These are phyloP conservation scores for Poterioochromonas sp. DNA, from an alignment of 352 stramenopile species.

Conservation along the genomic window DNA sequence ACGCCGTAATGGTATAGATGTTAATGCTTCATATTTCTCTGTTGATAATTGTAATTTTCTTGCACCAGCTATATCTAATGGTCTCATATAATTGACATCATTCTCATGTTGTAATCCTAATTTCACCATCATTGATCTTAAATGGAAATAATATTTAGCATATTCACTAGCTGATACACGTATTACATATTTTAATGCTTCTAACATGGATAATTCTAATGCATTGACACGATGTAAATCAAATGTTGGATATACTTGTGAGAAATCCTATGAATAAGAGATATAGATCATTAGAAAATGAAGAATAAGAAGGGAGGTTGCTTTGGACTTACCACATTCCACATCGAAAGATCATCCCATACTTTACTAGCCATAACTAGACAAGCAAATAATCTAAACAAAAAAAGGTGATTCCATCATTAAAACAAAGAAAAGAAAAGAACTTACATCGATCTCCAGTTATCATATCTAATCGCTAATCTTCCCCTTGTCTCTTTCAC, in stretches of 20 bases:
- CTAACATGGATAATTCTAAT: conserved; percentile 18
- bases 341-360: conserved; percentile 39
- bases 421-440: too few relatives aligned
- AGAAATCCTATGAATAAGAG: conserved; percentile 15
- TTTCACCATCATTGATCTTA: conserved; percentile 71
- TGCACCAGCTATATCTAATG: conserved; percentile 53
- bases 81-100: conserved; percentile 47
- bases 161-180: conserved; percentile 29
- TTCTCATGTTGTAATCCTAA: conserved; percentile 58
- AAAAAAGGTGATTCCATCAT: too few relatives aligned
- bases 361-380: conserved; percentile 41
- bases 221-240: conserved; percentile 21
- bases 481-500: conserved; percentile 70
- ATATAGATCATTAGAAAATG: neutral
- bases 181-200: conserved; percentile 13
- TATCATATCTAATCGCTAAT: conserved; percentile 40
- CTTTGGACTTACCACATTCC: conserved; percentile 7
- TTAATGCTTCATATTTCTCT: conserved; percentile 43
- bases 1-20: neutral
- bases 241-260: conserved; percentile 44
- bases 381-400: conserved; percentile 37
- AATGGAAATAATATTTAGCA: conserved; percentile 44
- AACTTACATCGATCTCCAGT: conserved; percentile 40
- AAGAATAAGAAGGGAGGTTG: neutral
- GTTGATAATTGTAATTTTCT: conserved; percentile 27